Evolutionary conservation across 495 filamentous ascomycete species (phyloP).

Genomic region (Lasiosphaeris hirsuta): DNA sequence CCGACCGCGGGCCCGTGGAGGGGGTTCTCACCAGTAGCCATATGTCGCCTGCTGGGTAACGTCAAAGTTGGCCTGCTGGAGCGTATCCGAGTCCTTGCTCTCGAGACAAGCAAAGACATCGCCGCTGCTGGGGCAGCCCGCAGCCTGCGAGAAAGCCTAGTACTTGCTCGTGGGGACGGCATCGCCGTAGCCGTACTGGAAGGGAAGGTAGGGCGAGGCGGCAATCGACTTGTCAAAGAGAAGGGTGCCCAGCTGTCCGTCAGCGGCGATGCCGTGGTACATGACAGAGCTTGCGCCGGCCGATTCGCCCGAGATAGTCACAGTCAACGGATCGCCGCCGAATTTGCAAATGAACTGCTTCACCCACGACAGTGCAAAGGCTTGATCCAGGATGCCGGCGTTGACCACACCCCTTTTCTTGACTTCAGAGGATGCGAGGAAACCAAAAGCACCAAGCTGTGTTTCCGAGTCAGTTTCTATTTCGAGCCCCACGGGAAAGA

Average conservation of each 20-base stretch:
- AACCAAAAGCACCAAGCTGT: conserved; percentile 31
- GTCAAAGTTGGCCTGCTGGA: conserved; percentile 53
- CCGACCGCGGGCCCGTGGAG: too few species aligned
- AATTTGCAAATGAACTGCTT: conserved; percentile 63
- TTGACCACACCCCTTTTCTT: conserved; percentile 26
- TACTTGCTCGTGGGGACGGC: conserved; percentile 46
- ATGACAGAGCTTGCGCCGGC: conserved; percentile 53
- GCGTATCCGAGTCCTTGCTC: conserved; percentile 41
- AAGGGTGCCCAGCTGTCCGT: conserved; percentile 23
- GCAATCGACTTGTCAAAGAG: conserved; percentile 28
- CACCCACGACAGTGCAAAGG: conserved; percentile 70
- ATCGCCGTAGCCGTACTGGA: conserved; percentile 43
- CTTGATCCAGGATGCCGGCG: conserved; percentile 52
- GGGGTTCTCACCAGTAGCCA: conserved; percentile 23
- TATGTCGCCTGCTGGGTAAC: conserved; percentile 42
- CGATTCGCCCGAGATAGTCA: conserved; percentile 66
- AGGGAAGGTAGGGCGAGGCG: conserved; percentile 28
- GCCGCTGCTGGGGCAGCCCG: conserved; percentile 44
- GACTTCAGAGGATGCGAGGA: conserved; percentile 25
- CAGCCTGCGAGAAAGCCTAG: conserved; percentile 50
- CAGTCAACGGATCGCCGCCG: conserved; percentile 59
- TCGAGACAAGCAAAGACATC: conserved; percentile 55
- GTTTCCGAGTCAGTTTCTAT: background rate
- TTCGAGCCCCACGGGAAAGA: background rate
- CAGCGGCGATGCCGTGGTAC: conserved; percentile 27